These are phyloP conservation scores for Sarcomyxa edulis DNA, from an alignment of 768 basidiomycete species.

Conservation along the genomic window DNA sequence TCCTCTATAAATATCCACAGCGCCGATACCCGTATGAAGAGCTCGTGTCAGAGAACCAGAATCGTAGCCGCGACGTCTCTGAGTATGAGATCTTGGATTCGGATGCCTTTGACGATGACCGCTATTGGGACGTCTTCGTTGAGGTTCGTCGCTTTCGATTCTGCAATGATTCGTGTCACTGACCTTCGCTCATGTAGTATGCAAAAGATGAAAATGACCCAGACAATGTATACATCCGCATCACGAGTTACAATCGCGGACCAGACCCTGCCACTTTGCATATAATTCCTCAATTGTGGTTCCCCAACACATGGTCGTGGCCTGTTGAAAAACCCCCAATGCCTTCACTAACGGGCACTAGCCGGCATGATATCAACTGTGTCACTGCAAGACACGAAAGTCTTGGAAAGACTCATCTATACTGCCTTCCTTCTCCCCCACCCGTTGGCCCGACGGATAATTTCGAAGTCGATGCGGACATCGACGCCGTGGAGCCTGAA, in stretches of 20 bases:
- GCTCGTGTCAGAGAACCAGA: slow-evolving; percentile 78
- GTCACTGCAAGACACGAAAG: slow-evolving; percentile 70
- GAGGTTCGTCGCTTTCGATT: slow-evolving; percentile 54
- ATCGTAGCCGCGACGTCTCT: slow-evolving; percentile 76
- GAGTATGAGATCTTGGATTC: slow-evolving; percentile 96
- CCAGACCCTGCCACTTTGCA: slow-evolving; percentile 93
- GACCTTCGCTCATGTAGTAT: slow-evolving; percentile 49
- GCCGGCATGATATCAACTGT: slow-evolving; percentile 47
- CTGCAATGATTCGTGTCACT: background rate
- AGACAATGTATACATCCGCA: slow-evolving; percentile 85
- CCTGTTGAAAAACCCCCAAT: slow-evolving; percentile 57
- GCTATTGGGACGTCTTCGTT: slow-evolving; percentile 98
- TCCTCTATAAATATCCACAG: slow-evolving; percentile 98
- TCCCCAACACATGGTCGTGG: slow-evolving; percentile 99
- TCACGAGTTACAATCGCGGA: slow-evolving; percentile 95
- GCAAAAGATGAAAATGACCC: slow-evolving; percentile 94
- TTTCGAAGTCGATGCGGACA: slow-evolving; percentile 56
- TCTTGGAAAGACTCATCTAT: slow-evolving; percentile 75
- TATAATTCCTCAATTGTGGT: slow-evolving; percentile 94
- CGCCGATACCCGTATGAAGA: slow-evolving; percentile 90
- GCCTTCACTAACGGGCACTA: slow-evolving; percentile 54
- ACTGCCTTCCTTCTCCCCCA: slow-evolving; percentile 89
- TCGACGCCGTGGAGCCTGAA: slow-evolving; percentile 72
- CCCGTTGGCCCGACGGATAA: slow-evolving; percentile 74
- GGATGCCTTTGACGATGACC: slow-evolving; percentile 84